A percentile compares a stretch with the other conserved stretches of the same genome.
phyloP scores from a whole-genome alignment of 345 rosid genomes.

The Stellera chamaejasme region DNA sequence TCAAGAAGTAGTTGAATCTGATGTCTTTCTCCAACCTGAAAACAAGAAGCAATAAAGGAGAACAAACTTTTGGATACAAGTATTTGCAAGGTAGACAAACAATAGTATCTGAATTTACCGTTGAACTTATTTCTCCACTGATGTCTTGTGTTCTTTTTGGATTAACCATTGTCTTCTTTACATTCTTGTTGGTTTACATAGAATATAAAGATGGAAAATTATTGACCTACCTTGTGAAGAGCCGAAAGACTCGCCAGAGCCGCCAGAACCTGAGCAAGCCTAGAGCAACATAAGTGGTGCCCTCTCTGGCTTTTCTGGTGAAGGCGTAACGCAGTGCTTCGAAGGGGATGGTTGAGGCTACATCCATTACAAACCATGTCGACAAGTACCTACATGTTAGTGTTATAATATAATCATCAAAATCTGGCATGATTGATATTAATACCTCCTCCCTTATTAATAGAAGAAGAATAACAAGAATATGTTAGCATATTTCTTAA shows the following conservation, averaged over 20 bases:
- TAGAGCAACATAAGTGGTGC: constrained; percentile 42
- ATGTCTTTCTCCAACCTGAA: constrained; percentile 81
- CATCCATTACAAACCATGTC: constrained; percentile 91
- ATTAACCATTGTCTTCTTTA: too few relatives aligned
- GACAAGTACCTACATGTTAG: constrained; percentile 52
- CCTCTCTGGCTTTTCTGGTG: constrained; percentile 41
- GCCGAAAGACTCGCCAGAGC: constrained; percentile 52
- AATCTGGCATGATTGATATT: too few relatives aligned
- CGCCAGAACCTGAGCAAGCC: constrained; percentile 73
- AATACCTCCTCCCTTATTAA: too few relatives aligned
- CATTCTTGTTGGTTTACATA: too few relatives aligned
- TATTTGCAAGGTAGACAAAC: background rate
- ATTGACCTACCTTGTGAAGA: constrained; percentile 70
- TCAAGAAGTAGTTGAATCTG: constrained; percentile 62
- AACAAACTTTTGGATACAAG: background rate
- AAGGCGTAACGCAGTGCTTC: constrained; percentile 47
- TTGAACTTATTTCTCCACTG: too few relatives aligned
- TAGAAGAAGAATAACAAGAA: too few relatives aligned
- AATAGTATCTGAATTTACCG: too few relatives aligned
- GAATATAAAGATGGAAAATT: too few relatives aligned
- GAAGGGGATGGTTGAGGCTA: constrained; percentile 86
- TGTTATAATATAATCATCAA: too few relatives aligned
- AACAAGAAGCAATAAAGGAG: background rate
- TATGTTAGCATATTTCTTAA: too few relatives aligned
- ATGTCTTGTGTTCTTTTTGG: too few relatives aligned